Percentiles rank a stretch among this genome's conserved stretches.
These are phyloP conservation scores for Termitomyces sp. DNA, from an alignment of 768 basidiomycete genomes.

Conservation along the genomic window DNA sequence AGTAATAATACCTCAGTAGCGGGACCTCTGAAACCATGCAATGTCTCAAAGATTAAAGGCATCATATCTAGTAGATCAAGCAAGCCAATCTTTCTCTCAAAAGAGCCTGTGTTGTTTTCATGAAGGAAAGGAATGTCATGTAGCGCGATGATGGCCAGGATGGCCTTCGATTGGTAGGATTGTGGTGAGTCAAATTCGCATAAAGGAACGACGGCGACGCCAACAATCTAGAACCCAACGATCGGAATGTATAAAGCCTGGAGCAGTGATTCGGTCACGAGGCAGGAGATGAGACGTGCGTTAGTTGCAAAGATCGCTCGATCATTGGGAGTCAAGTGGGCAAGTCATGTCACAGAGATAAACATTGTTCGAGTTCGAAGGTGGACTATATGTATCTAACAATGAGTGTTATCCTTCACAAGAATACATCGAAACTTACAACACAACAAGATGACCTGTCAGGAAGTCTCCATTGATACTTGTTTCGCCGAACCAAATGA, in stretches of 20 bases:
- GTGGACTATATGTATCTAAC: background rate
- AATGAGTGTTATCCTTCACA: background rate
- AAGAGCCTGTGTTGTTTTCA: conserved; percentile 22
- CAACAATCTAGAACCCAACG: conserved; percentile 24
- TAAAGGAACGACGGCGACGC: conserved; percentile 35
- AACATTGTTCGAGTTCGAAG: conserved; percentile 16
- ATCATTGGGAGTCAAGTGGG: conserved; percentile 26
- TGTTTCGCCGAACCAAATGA: background rate
- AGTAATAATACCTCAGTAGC: conserved; percentile 10
- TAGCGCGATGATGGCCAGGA: conserved; percentile 44
- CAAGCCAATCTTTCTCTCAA: conserved; percentile 36
- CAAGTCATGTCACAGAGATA: conserved; percentile 18
- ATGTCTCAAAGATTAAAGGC: conserved; percentile 32
- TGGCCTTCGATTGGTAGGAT: conserved; percentile 25
- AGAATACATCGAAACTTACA: background rate
- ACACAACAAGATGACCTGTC: background rate
- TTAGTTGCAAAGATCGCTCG: conserved; percentile 43
- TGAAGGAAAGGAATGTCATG: conserved; percentile 41
- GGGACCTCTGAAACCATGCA: background rate
- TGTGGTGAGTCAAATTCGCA: conserved; percentile 18
- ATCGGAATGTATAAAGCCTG: conserved; percentile 42
- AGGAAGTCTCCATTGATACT: background rate
- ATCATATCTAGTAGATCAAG: conserved; percentile 54
- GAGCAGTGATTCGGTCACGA: conserved; percentile 51
- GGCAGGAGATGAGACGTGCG: conserved; percentile 48